A percentile compares a stretch with the other conserved stretches of the same genome.
These are phyloP conservation scores for Colletotrichum horii DNA, from an alignment of 2,329 filamentous ascomycete genomes.

Conservation along the genomic window DNA sequence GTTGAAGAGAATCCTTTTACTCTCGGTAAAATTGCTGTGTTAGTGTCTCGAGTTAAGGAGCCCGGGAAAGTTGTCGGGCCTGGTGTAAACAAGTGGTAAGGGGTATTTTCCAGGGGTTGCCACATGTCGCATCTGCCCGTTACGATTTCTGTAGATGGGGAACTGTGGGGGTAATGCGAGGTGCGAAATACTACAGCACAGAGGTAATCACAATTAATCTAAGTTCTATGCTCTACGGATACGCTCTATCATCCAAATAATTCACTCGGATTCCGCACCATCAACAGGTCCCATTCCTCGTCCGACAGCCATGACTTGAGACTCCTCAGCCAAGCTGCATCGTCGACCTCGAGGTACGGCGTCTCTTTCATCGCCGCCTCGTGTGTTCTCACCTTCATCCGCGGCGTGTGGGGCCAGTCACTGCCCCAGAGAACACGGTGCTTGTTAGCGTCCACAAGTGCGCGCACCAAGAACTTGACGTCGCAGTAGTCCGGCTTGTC, in stretches of 20 bases:
- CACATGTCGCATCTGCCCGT: background rate
- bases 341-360: constrained; percentile 26
- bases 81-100: accelerated
- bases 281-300: constrained; percentile 26
- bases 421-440: constrained; percentile 39
- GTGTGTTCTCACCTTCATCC: constrained; percentile 37
- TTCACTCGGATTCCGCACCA: constrained; percentile 13
- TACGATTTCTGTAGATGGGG: background rate
- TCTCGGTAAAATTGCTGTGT: background rate
- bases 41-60: background rate
- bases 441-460: constrained; percentile 36
- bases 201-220: background rate
- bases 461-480: constrained; percentile 32
- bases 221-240: background rate
- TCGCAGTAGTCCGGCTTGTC: constrained; percentile 35
- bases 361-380: constrained; percentile 38
- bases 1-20: background rate
- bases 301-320: constrained; percentile 27
- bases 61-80: background rate
- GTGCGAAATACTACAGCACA: background rate
- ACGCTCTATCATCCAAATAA: background rate
- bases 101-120: background rate
- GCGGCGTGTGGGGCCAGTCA: constrained; percentile 43
- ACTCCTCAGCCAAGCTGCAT: constrained; percentile 27
- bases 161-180: background rate